A percentile compares a stretch with the other conserved stretches of the same genome.
These are phyloP conservation scores for Tetrahymena malaccensis DNA, from an alignment of 73 alveolate genomes.

Conservation along the genomic window DNA sequence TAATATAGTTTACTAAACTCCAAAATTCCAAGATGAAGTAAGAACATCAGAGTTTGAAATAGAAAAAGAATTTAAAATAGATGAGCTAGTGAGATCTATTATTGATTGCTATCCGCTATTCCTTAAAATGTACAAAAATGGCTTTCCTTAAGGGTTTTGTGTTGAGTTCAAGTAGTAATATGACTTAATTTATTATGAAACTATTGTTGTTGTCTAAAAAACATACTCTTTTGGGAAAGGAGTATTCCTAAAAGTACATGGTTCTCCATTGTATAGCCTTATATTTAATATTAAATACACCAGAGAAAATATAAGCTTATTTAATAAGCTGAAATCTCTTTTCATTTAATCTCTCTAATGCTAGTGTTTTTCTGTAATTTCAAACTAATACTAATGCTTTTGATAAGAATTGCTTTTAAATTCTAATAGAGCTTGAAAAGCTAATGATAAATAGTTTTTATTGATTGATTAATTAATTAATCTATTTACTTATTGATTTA, in stretches of 20 bases:
- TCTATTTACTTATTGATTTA: no score
- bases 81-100: neutral
- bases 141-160: neutral
- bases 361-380: neutral
- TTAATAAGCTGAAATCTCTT: neutral
- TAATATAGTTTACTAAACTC: neutral
- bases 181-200: neutral
- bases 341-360: neutral
- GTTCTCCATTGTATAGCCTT: neutral
- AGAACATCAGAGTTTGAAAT: neutral
- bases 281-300: no score
- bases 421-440: neutral
- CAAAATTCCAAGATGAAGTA: neutral
- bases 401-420: neutral
- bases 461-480: no score
- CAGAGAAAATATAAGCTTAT: neutral
- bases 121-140: neutral
- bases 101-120: neutral
- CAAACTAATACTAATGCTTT: neutral
- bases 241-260: neutral
- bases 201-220: neutral
- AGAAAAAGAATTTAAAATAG: neutral
- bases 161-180: neutral
- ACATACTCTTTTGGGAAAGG: neutral
- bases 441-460: no score